phyloP scores from a whole-genome alignment of 2,329 filamentous ascomycete genomes.

The Karstenula rhodostoma region DNA sequence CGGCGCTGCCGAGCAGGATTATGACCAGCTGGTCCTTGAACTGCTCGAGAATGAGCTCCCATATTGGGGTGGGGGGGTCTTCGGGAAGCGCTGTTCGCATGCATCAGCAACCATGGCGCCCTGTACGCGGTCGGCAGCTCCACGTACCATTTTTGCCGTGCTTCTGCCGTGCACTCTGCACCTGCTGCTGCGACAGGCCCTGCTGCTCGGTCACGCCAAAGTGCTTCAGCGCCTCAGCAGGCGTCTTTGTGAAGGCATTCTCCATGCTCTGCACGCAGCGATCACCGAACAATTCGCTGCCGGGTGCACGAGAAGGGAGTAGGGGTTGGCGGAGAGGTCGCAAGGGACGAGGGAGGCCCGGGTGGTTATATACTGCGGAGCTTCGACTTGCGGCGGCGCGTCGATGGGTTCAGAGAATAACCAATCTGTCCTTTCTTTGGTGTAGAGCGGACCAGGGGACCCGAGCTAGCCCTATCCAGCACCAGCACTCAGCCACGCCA shows the following conservation, averaged over 20 bases:
- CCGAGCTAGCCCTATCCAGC: too few species aligned
- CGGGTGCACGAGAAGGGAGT: background rate
- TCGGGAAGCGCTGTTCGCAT: conserved; percentile 71
- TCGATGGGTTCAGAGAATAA: conserved; percentile 8
- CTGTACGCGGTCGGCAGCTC: background rate
- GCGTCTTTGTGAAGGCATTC: conserved; percentile 60
- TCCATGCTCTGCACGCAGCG: conserved; percentile 55
- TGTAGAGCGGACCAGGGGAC: background rate
- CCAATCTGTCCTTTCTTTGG: conserved; percentile 31
- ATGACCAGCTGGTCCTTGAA: conserved; percentile 99
- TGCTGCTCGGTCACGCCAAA: conserved; percentile 61
- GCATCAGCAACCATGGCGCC: conserved; percentile 16
- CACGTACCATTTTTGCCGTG: conserved; percentile 64
- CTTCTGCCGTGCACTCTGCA: conserved; percentile 55
- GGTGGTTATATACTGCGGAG: conserved; percentile 17
- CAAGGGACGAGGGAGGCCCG: background rate
- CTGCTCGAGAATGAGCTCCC: conserved; percentile 96
- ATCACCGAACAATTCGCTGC: background rate
- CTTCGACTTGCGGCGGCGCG: conserved; percentile 1
- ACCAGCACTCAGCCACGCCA: background rate
- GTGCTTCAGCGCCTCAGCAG: conserved; percentile 59
- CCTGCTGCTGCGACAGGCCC: conserved; percentile 61
- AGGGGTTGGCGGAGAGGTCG: conserved; percentile 1
- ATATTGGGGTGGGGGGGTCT: conserved; percentile 93
- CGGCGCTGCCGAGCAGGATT: conserved; percentile 90